A percentile compares a stretch with the other conserved stretches of the same genome.
These are phyloP conservation scores for Rasamsonia emersonii DNA, from an alignment of 2,329 filamentous ascomycete genomes.

Conservation along the genomic window DNA sequence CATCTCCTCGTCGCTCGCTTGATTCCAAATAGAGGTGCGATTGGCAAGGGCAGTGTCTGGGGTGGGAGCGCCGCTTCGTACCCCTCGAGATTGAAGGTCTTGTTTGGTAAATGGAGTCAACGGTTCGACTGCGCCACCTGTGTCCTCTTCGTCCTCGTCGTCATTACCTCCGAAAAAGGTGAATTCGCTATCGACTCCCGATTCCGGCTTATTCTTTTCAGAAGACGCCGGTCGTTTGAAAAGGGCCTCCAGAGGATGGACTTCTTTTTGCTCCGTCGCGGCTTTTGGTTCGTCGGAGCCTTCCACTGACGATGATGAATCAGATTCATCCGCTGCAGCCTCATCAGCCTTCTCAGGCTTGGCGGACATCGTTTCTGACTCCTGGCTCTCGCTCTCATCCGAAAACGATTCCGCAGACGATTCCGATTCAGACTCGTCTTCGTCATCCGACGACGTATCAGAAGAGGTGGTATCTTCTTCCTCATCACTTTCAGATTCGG, in stretches of 20 bases:
- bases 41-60: slow-evolving; percentile 79
- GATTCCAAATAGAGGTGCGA: slow-evolving; percentile 23
- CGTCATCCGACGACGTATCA: slow-evolving; percentile 16
- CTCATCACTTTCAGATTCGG: slow-evolving; percentile 16
- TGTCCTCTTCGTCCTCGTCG: slow-evolving; percentile 41
- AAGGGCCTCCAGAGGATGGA: slow-evolving; percentile 85
- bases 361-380: too few species aligned
- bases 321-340: slow-evolving; percentile 8
- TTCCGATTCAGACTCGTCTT: slow-evolving; percentile 18
- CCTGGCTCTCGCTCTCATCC: too few species aligned
- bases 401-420: slow-evolving; percentile 16
- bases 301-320: slow-evolving; percentile 33
- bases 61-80: slow-evolving; percentile 87
- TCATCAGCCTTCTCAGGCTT: slow-evolving; percentile 10
- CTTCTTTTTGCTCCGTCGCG: slow-evolving; percentile 46
- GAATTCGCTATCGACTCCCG: slow-evolving; percentile 53
- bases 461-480: slow-evolving; percentile 16
- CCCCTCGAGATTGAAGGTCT: slow-evolving; percentile 57
- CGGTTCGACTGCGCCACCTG: slow-evolving; percentile 39
- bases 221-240: slow-evolving; percentile 63
- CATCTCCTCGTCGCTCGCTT: slow-evolving; percentile 12
- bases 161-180: slow-evolving; percentile 65
- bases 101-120: slow-evolving; percentile 76
- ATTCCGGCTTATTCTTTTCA: slow-evolving; percentile 26
- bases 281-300: slow-evolving; percentile 11